These are phyloP conservation scores for Psilocybe cyanescens DNA, from an alignment of 768 basidiomycete species.

Conservation along the genomic window DNA sequence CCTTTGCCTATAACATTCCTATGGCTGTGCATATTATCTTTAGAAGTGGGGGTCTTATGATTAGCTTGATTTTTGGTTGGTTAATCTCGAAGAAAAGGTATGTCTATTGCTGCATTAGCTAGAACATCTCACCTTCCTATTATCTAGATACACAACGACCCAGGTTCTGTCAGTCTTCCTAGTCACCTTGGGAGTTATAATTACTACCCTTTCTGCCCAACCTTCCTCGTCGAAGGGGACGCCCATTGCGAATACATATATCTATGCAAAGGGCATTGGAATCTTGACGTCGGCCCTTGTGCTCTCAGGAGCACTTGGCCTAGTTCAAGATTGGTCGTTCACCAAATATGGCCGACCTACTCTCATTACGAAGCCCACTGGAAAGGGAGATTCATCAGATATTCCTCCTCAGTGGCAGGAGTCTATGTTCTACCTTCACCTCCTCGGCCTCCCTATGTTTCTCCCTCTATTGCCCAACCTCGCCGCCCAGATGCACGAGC, in stretches of 20 bases:
- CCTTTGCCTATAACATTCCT: conserved; percentile 85
- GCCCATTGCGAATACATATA: conserved; percentile 28
- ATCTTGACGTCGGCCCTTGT: conserved; percentile 80
- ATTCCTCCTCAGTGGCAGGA: conserved; percentile 71
- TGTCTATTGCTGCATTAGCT: conserved; percentile 22
- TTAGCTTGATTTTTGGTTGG: conserved; percentile 84
- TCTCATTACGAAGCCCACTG: conserved; percentile 11
- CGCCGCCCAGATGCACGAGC: conserved; percentile 41
- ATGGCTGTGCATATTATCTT: conserved; percentile 96
- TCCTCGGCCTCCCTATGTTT: conserved; percentile 81
- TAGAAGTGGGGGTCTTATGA: conserved; percentile 82
- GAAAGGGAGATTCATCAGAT: conserved; percentile 8
- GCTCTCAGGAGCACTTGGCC: conserved; percentile 79
- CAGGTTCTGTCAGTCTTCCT: conserved; percentile 81
- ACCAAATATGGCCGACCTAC: conserved; percentile 37
- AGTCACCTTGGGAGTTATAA: conserved; percentile 77
- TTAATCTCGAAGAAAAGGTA: conserved; percentile 66
- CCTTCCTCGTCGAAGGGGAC: conserved; percentile 29
- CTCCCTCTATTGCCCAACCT: conserved; percentile 60
- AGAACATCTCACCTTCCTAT: background rate
- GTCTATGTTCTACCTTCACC: conserved; percentile 90
- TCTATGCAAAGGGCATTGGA: conserved; percentile 72
- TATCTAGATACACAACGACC: conserved; percentile 21
- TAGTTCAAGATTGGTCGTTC: conserved; percentile 85
- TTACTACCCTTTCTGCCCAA: conserved; percentile 83